Conservation (phyloP, 164 flowering plant genomes). For the Dillenia suffruticosa region DNA sequence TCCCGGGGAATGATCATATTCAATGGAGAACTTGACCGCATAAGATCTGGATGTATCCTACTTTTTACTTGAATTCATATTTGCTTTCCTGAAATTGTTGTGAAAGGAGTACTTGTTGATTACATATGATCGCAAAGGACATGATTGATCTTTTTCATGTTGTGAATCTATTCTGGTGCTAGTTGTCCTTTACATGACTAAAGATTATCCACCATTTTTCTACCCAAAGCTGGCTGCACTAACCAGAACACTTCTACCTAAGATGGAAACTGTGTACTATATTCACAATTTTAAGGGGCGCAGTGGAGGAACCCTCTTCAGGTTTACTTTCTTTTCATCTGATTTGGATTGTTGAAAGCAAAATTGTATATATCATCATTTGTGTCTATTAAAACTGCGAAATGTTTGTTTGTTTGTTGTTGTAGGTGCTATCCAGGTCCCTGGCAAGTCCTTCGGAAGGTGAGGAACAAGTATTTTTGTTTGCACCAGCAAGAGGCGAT, state of each 20-base stretch:
- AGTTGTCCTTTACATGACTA: slow-evolving; percentile 27
- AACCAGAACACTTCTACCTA: slow-evolving; percentile 65
- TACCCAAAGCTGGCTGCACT: slow-evolving; percentile 94
- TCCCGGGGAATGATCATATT: slow-evolving; percentile 66
- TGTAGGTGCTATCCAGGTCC: slow-evolving; percentile 87
- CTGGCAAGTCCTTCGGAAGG: slow-evolving; percentile 76
- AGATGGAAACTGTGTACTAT: slow-evolving; percentile 84
- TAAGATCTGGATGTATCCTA: slow-evolving; percentile 97
- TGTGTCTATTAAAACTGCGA: background rate
- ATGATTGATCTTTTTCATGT: background rate
- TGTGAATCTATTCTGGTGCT: background rate
- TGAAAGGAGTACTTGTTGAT: slow-evolving; percentile 2
- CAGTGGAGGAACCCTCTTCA: slow-evolving; percentile 86
- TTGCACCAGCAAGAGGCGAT: slow-evolving; percentile 73
- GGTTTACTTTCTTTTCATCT: slow-evolving; percentile 30
- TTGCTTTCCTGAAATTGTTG: background rate
- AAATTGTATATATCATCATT: background rate
- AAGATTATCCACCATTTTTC: slow-evolving; percentile 94
- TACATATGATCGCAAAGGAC: background rate
- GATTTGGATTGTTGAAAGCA: background rate
- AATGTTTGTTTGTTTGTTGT: background rate
- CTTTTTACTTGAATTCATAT: background rate
- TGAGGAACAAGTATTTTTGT: slow-evolving; percentile 43
- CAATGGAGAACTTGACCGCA: slow-evolving; percentile 96
- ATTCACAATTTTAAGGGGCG: slow-evolving; percentile 94